phyloP scores from a whole-genome alignment of 352 stramenopile genomes.

The Phytophthora pisi region DNA sequence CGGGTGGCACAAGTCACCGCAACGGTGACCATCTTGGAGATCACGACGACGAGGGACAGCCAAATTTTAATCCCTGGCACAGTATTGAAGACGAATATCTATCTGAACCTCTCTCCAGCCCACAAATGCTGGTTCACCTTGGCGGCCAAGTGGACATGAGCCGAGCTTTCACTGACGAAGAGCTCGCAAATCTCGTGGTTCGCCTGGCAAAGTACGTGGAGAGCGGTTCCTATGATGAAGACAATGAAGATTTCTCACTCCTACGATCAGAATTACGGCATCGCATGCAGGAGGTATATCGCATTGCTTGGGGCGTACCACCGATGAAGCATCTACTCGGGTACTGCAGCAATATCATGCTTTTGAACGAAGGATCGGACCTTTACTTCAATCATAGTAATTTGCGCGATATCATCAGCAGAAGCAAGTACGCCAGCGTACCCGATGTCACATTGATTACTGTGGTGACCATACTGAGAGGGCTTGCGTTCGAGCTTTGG shows the following conservation, averaged over 20 bases:
- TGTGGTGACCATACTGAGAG: slow-evolving; percentile 40
- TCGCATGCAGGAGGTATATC: slow-evolving; percentile 78
- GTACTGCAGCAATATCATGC: slow-evolving; percentile 71
- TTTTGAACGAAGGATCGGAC: slow-evolving; percentile 61
- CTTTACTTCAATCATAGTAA: slow-evolving; percentile 55
- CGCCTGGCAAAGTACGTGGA: slow-evolving; percentile 18
- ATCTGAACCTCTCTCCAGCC: slow-evolving; percentile 57
- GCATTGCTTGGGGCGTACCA: slow-evolving; percentile 55
- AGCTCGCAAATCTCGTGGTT: slow-evolving; percentile 41
- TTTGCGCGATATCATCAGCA: slow-evolving; percentile 19
- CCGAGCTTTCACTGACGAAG: slow-evolving; percentile 44
- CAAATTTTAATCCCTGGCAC: slow-evolving; percentile 72
- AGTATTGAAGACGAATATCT: slow-evolving; percentile 52
- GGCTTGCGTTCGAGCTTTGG: slow-evolving; percentile 68
- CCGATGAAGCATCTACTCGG: slow-evolving; percentile 53
- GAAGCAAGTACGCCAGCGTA: background rate
- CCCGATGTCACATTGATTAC: slow-evolving; percentile 30
- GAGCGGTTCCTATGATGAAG: slow-evolving; percentile 18
- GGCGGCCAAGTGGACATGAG: slow-evolving; percentile 69
- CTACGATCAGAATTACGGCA: slow-evolving; percentile 45
- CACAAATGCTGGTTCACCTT: slow-evolving; percentile 60
- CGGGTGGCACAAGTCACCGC: slow-evolving; percentile 28
- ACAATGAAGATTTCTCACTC: slow-evolving; percentile 18
- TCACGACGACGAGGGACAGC: slow-evolving; percentile 30
- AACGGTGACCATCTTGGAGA: slow-evolving; percentile 58